Base-by-base conservation (phyloP, 495 filamentous ascomycete genomes). In the Penicillium silybi region DNA sequence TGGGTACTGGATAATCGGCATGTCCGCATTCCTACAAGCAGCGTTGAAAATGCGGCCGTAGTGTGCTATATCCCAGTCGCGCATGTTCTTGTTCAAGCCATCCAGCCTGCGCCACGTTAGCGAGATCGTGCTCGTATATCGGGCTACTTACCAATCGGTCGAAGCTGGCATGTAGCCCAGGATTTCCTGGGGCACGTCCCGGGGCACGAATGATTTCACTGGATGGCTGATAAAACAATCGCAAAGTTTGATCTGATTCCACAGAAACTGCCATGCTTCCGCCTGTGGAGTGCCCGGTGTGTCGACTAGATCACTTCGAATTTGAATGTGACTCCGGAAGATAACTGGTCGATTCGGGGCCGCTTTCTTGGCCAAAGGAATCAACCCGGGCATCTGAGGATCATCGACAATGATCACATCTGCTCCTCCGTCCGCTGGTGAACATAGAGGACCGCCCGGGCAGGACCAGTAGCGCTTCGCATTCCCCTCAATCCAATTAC, bases 191-290 rank as follows among this genome's bases (percentile, higher is more conserved):
- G 85, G 82, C 13, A 96, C 84, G 52, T 74, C 80, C 8, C 72
- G 59, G 0, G 90, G 90, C 29, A 96, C 88, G 54, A 96, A 95
- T 26, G 71, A 69, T 23, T 79, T 81, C 32, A 95, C 88, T 0
- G 90, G 90, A 51, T 96, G 90, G 61, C 84, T 87, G 63, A 96
- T 87, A 65, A 92, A 96, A 52, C 90, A 72, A 68, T 96, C 89
- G 2, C 84, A 81, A 1, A 72, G 68, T 52, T 86, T 78, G 53
- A 91, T 88, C 45, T 79, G 77, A 16, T 80, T 68, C 87, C 88
- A 95, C 1, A 96, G 65, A 71, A 82, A 90, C 6, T 79, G 66
- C 90, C 90, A 96, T 16, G 85, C 81, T 49, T 91, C 82, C 1
- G 78, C 79, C 58, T 92, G 88, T 6, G 89, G 83, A 0, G 80